Base-by-base conservation (phyloP, 345 rosid genomes). In the Noccaea caerulescens region DNA sequence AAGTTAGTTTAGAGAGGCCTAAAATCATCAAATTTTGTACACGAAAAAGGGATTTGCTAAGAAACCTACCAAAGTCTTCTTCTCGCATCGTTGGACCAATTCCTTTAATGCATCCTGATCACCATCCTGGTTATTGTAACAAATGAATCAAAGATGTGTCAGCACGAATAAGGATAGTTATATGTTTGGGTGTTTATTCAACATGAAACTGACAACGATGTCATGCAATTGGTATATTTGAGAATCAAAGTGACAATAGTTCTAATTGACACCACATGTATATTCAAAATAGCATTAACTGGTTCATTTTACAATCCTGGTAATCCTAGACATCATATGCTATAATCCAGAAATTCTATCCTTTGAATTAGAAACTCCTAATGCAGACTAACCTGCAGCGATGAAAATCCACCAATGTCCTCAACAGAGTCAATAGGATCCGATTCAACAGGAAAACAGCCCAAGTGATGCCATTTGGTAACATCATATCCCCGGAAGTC, bases 381-480 rank as follows among this genome's bases (percentile, higher is more conserved):
- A n/a, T n/a, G 13, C 49, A 42, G 13, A 65, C 78, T 58, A 85
- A 72, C 98, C 91, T 87, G 49, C 57, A 93, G 85, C 9, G 77
- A 80, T 33, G 83, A 84, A 72, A 87, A 87, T 11, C 97, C 97
- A 46, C 76, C 58, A 64, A 93, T 86, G 0, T 75, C 69, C 25
- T 84, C 86, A 0, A 58, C 37, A 3, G 87, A 83, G 18, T 59
- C 63, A 37, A 82, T 34, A 2, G 66, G 58, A 42, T 77, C 80
- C 3, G 88, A 59, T 11, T 47, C 37, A 4, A 78, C 16, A 1
- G 84, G 76, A 41, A 84, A 83, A 85, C 98, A 92, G 27, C 72
- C 68, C 56, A 83, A 16, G 80, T 93, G 98, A 63, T 87, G 83
- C 98, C 98, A 93, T 60, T 80, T 88, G 38, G 90, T 81, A 78